Conservation (phyloP, 2,329 filamentous ascomycete species). For the Aschersonia sp. region DNA sequence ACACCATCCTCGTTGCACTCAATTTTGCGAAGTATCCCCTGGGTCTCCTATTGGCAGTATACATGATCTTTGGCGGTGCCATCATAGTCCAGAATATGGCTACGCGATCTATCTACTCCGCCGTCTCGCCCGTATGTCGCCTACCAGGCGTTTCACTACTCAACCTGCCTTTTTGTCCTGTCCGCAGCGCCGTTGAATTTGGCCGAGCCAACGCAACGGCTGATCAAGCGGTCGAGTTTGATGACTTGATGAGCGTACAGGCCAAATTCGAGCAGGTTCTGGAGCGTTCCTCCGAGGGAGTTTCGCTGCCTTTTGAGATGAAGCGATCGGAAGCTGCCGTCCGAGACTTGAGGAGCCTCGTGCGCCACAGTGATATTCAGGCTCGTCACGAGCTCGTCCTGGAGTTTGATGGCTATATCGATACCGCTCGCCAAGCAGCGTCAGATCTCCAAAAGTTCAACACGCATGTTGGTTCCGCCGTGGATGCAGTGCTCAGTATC, state of each 20-base stretch:
- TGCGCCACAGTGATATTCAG: slow-evolving; percentile 54
- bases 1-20: slow-evolving; percentile 44
- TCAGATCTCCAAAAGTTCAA: slow-evolving; percentile 62
- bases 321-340: slow-evolving; percentile 63
- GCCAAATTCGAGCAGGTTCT: slow-evolving; percentile 64
- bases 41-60: slow-evolving; percentile 44
- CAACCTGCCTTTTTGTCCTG: slow-evolving; percentile 48
- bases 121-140: slow-evolving; percentile 54
- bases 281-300: slow-evolving; percentile 48
- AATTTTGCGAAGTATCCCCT: slow-evolving; percentile 50
- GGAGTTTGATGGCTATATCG: slow-evolving; percentile 65
- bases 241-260: slow-evolving; percentile 35
- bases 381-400: slow-evolving; percentile 56
- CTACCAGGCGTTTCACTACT: slow-evolving; percentile 51
- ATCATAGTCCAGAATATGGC: slow-evolving; percentile 48
- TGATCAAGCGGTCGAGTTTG: slow-evolving; percentile 44
- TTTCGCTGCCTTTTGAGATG: slow-evolving; percentile 62
- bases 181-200: slow-evolving; percentile 9
- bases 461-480: slow-evolving; percentile 55
- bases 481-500: slow-evolving; percentile 61
- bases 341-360: slow-evolving; percentile 57
- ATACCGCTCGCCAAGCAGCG: slow-evolving; percentile 48
- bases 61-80: slow-evolving; percentile 42
- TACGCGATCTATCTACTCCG: slow-evolving; percentile 42
- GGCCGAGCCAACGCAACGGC: slow-evolving; percentile 7